A percentile compares a stretch with the other conserved stretches of the same genome.
phyloP scores from a whole-genome alignment of 805 yeast genomes.

The Kodamaea leandrae region DNA sequence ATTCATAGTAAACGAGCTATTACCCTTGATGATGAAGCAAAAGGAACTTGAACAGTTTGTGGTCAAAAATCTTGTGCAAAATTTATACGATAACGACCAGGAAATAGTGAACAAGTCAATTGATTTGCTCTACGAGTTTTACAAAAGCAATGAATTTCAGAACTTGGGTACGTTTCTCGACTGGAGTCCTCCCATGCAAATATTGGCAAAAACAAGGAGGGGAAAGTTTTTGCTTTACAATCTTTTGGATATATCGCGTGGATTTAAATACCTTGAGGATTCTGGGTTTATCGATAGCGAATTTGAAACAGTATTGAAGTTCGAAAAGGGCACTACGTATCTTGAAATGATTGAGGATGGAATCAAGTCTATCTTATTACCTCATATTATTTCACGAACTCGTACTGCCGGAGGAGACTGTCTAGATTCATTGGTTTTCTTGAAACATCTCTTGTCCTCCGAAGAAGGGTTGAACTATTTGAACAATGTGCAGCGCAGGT shows the following conservation, averaged over 20 bases:
- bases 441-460: conserved; percentile 75
- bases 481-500: conserved; percentile 37
- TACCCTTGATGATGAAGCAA: conserved; percentile 35
- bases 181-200: conserved; percentile 52
- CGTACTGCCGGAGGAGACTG: not conserved
- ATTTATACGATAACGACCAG: conserved; percentile 57
- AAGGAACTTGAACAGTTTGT: conserved; percentile 46
- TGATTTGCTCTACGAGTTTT: conserved; percentile 21
- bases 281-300: conserved; percentile 62
- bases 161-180: conserved; percentile 51
- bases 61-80: conserved; percentile 56
- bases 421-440: conserved; percentile 51
- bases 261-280: conserved; percentile 61
- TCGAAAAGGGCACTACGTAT: conserved; percentile 31
- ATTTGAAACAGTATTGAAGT: conserved; percentile 63
- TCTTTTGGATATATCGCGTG: conserved; percentile 62
- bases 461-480: conserved; percentile 73
- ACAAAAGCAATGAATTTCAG: conserved; percentile 24
- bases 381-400: not conserved
- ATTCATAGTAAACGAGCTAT: conserved; percentile 55
- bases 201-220: conserved; percentile 20
- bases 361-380: conserved; percentile 1
- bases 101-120: conserved; percentile 22
- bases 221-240: conserved; percentile 54
- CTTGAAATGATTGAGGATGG: conserved; percentile 45